These are phyloP conservation scores for Epichloe glyceriae DNA, from an alignment of 2,329 filamentous ascomycete genomes.

Conservation along the genomic window DNA sequence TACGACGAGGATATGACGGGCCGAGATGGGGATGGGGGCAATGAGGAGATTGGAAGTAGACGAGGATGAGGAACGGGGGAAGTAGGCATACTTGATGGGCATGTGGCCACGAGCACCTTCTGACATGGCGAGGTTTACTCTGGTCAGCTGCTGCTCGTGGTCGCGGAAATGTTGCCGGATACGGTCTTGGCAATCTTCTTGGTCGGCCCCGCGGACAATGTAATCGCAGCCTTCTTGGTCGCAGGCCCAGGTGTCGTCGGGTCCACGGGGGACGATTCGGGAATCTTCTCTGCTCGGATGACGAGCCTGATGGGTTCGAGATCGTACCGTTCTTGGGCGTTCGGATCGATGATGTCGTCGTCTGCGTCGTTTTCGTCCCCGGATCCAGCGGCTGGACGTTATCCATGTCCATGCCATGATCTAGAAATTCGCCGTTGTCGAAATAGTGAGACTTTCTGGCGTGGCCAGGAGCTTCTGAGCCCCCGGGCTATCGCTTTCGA, in stretches of 20 bases:
- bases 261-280: slow-evolving; percentile 36
- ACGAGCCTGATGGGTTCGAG: slow-evolving; percentile 28
- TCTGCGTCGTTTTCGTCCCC: slow-evolving; percentile 6
- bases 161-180: slow-evolving; percentile 48
- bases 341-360: neutral
- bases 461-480: slow-evolving; percentile 18
- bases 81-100: slow-evolving; percentile 41
- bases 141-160: slow-evolving; percentile 43
- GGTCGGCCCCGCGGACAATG: slow-evolving; percentile 49
- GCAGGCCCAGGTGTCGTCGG: slow-evolving; percentile 54
- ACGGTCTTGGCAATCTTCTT: slow-evolving; percentile 37
- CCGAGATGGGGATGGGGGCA: slow-evolving; percentile 2
- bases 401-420: slow-evolving; percentile 19
- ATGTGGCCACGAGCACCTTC: slow-evolving; percentile 41
- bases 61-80: slow-evolving; percentile 21
- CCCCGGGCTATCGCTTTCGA: slow-evolving; percentile 26
- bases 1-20: neutral
- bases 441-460: slow-evolving; percentile 23
- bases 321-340: slow-evolving; percentile 7
- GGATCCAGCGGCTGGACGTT: slow-evolving; percentile 13
- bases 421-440: slow-evolving; percentile 6
- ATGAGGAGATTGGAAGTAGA: slow-evolving; percentile 12
- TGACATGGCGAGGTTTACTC: slow-evolving; percentile 39
- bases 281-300: slow-evolving; percentile 36
- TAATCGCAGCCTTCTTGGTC: slow-evolving; percentile 50